phyloP scores from a whole-genome alignment of 169 alveolate species.

The Cryptosporidium sp. region DNA sequence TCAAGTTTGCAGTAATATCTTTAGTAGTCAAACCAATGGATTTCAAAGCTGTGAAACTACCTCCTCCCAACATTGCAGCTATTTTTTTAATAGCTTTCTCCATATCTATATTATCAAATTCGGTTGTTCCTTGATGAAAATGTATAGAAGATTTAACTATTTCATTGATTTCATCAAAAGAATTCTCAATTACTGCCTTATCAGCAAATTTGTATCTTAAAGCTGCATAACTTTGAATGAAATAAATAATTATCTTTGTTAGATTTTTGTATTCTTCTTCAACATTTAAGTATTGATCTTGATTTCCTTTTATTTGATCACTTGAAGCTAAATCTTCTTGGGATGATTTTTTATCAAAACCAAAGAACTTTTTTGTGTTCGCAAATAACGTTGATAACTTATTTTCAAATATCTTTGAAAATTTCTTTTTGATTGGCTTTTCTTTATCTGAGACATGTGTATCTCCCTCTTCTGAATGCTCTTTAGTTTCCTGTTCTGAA shows the following conservation, averaged over 20 bases:
- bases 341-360: slow-evolving; percentile 13
- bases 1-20: slow-evolving; percentile 22
- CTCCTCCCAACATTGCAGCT: slow-evolving; percentile 59
- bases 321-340: background rate
- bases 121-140: slow-evolving; percentile 52
- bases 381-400: slow-evolving; percentile 25
- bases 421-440: slow-evolving; percentile 19
- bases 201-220: slow-evolving; percentile 29
- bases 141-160: slow-evolving; percentile 20
- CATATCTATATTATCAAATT: slow-evolving; percentile 39
- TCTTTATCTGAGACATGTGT: background rate
- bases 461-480: background rate
- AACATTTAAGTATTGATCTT: background rate
- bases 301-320: background rate
- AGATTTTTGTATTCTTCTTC: slow-evolving; percentile 25
- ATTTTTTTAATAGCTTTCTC: slow-evolving; percentile 51
- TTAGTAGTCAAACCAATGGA: slow-evolving; percentile 39
- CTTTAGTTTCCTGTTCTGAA: background rate
- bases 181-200: slow-evolving; percentile 6
- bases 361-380: slow-evolving; percentile 30
- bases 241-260: slow-evolving; percentile 10
- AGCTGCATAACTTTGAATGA: slow-evolving; percentile 60
- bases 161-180: slow-evolving; percentile 20
- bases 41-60: slow-evolving; percentile 69
- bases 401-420: slow-evolving; percentile 27